Evolutionary conservation across 495 filamentous ascomycete species (phyloP).

Genomic region (Lichina pygmaea): DNA sequence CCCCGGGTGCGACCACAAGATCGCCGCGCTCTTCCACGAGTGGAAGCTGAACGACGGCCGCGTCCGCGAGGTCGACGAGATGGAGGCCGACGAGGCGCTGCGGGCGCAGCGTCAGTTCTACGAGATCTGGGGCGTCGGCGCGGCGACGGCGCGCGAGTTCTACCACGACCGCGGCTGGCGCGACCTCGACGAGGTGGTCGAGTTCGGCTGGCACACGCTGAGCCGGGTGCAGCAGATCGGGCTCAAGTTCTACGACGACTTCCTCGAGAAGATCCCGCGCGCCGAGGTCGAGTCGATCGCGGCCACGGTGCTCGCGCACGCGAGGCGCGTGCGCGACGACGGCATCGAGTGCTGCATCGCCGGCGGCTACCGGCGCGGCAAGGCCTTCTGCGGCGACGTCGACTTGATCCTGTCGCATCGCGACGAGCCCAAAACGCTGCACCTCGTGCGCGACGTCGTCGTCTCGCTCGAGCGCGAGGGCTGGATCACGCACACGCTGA

Average conservation of each 20-base stretch:
- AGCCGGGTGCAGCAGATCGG: conserved; percentile 76
- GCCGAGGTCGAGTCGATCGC: conserved; percentile 48
- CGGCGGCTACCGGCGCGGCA: conserved; percentile 69
- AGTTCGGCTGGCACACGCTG: conserved; percentile 51
- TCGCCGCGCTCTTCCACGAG: conserved; percentile 52
- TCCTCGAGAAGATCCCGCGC: conserved; percentile 41
- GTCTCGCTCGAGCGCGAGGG: conserved; percentile 32
- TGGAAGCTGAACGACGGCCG: conserved; percentile 31
- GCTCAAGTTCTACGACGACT: conserved; percentile 84
- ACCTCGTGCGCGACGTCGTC: conserved; percentile 42
- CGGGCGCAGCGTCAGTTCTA: conserved; percentile 40
- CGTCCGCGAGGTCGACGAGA: conserved; percentile 32
- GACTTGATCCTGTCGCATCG: conserved; percentile 69
- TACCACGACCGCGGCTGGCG: conserved; percentile 52
- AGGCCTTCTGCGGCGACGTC: conserved; percentile 47
- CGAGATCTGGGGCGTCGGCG: conserved; percentile 74
- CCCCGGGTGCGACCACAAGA: conserved; percentile 62
- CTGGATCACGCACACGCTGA: conserved; percentile 66
- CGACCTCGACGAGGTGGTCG: conserved; percentile 59
- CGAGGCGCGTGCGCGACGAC: conserved; percentile 18
- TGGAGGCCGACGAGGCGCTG: conserved; percentile 36
- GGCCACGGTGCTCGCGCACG: conserved; percentile 30
- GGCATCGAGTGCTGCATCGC: conserved; percentile 49
- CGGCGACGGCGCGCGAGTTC: conserved; percentile 58
- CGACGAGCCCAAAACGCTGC: conserved; percentile 32